Conservation (phyloP, 2,329 filamentous ascomycete species). For the Cryphonectria naterciae region DNA sequence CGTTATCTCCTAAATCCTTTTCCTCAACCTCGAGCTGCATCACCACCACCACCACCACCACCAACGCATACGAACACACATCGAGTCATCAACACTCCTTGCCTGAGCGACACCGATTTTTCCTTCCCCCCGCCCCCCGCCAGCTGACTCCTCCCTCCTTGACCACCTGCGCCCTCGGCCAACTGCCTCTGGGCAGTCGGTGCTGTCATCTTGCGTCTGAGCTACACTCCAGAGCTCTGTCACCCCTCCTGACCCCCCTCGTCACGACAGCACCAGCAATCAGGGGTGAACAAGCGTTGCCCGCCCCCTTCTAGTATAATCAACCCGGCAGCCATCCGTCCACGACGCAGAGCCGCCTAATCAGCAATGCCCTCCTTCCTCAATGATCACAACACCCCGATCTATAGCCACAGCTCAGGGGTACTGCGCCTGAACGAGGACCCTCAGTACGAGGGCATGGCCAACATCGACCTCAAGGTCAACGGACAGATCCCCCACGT, state of each 20-base stretch:
- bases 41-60: slow-evolving; percentile 3
- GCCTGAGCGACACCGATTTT: slow-evolving; percentile 8
- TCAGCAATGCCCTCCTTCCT: slow-evolving; percentile 58
- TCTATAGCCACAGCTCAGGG: slow-evolving; percentile 47
- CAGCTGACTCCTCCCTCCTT: background rate
- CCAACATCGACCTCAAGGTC: slow-evolving; percentile 36
- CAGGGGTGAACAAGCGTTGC: slow-evolving; percentile 10
- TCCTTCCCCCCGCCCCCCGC: background rate
- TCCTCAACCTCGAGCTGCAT: slow-evolving; percentile 10
- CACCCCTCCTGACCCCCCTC: background rate
- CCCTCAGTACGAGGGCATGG: slow-evolving; percentile 36
- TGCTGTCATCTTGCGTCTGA: slow-evolving; percentile 13
- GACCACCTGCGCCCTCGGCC: slow-evolving; percentile 7
- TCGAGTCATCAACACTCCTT: slow-evolving; percentile 12
- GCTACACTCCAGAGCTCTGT: slow-evolving; percentile 5
- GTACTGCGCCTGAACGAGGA: slow-evolving; percentile 50
- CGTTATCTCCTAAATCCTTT: slow-evolving; percentile 24
- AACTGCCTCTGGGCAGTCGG: slow-evolving; percentile 9
- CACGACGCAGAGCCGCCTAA: background rate
- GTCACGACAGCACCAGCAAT: slow-evolving; percentile 10
- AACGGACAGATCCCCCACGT: slow-evolving; percentile 40
- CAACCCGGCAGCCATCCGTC: slow-evolving; percentile 19
- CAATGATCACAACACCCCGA: slow-evolving; percentile 49
- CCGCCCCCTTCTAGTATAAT: slow-evolving; percentile 19
- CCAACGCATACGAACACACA: slow-evolving; percentile 13